Evolutionary conservation across 306 rosid genomes (phyloP).

Genomic region (Sechiopsis laciniata): DNA sequence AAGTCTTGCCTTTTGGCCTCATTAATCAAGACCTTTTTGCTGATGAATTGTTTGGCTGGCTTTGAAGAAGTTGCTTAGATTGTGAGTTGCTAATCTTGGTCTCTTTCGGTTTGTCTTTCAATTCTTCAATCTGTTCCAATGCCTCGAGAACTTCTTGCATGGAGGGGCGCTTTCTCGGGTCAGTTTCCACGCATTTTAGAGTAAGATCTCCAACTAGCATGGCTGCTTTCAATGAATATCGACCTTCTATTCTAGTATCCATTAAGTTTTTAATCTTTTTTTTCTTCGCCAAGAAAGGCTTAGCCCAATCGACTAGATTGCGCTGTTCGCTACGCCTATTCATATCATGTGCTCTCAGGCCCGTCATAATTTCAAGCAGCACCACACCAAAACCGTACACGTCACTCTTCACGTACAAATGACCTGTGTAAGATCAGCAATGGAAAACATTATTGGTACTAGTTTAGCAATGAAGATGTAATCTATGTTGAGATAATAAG

Average conservation of each 20-base stretch:
- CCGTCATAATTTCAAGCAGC: slow-evolving; percentile 73
- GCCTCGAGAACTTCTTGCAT: slow-evolving; percentile 63
- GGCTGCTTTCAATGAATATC: slow-evolving; percentile 58
- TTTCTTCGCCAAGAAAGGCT: slow-evolving; percentile 41
- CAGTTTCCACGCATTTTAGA: slow-evolving; percentile 48
- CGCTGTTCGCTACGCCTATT: slow-evolving; percentile 42
- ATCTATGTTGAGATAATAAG: not conserved
- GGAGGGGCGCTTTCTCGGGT: slow-evolving; percentile 64
- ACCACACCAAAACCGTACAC: slow-evolving; percentile 91
- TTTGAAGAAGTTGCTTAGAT: slow-evolving; percentile 13
- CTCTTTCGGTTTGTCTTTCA: slow-evolving; percentile 30
- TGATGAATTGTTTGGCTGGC: slow-evolving; percentile 19
- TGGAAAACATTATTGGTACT: not conserved
- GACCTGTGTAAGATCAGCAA: slow-evolving; percentile 46
- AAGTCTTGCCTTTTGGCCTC: not conserved
- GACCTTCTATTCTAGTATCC: slow-evolving; percentile 58
- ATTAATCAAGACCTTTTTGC: not conserved
- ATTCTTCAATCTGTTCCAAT: slow-evolving; percentile 49
- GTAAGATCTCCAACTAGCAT: slow-evolving; percentile 41
- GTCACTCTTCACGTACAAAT: slow-evolving; percentile 80
- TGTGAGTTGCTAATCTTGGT: slow-evolving; percentile 7
- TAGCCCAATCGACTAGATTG: slow-evolving; percentile 65
- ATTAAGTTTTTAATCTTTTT: slow-evolving; percentile 43
- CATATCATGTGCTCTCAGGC: slow-evolving; percentile 50
- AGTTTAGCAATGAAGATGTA: not conserved